Evolutionary conservation across 2,329 filamentous ascomycete genomes (phyloP), one percentile per base, ranked within the genome.

Genomic region (Diaporthe sp.): DNA sequence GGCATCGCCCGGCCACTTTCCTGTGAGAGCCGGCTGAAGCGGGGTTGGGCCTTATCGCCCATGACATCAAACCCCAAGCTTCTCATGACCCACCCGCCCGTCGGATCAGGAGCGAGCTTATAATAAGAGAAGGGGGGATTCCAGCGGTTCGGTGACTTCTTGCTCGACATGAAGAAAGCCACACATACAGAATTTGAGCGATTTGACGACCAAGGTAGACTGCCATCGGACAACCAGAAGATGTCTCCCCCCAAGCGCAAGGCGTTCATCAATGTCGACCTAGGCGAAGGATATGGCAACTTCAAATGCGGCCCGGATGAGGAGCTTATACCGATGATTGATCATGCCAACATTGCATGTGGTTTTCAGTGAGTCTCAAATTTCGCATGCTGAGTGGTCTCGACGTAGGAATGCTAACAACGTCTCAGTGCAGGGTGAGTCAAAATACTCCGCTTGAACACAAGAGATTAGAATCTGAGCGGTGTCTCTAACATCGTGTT

Each of bases 271-370:
- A 88, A 88, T 63, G 83, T 84, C 63, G 87, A 88, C 76, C 80
- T 88, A 71, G 87, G 86, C 22, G 86, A 88, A 80, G 87, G 81
- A 60, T 88, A 85, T 71, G 86, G 87, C 51, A 87, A 87, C 72
- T 87, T 83, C 80, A 79, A 79, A 65, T 85, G 84, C 76, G 90
- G 90, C 12, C 90, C 90, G 8, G 90, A 92, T 77, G 86, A 88
- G 58, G 88, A 91, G 73, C 82, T 92, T 15, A 86, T 92, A 53
- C 89, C 90, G 5, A 82, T 91, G 75, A 90, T 92, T 77, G 90
- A 92, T 79, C 86, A 89, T 80, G 90, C 90, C 49, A 92, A 92
- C 78, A 82, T 92, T 13, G 90, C 90, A 17, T 92, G 90, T 78
- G 89, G 89, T 12, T 90, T 90, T 76, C 89, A 91, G 65, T 70